phyloP scores from a whole-genome alignment of 345 rosid species.

The Camelina laxa region DNA sequence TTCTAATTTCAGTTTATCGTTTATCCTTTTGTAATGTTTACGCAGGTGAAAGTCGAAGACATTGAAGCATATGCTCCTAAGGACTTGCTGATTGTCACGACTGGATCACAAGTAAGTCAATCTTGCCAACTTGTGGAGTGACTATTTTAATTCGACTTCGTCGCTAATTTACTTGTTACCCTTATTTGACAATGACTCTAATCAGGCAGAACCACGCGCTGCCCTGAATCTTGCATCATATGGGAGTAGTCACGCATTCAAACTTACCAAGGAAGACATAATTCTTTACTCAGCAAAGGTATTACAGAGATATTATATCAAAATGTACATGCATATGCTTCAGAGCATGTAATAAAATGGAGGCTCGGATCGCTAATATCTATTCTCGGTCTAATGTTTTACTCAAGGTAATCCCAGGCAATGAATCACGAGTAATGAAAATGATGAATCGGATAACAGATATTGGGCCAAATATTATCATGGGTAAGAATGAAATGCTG shows the following conservation, averaged over 20 bases:
- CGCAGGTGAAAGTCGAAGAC: constrained; percentile 89
- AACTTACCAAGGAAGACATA: constrained; percentile 81
- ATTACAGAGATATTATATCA: constrained; percentile 14
- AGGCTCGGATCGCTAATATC: constrained; percentile 20
- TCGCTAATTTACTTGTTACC: constrained; percentile 33
- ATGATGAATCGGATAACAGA: constrained; percentile 97
- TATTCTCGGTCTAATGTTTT: constrained; percentile 1
- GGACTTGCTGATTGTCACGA: constrained; percentile 91
- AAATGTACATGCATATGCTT: constrained; percentile 10
- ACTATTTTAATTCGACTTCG: background rate
- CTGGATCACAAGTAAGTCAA: constrained; percentile 93
- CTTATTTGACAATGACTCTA: constrained; percentile 44
- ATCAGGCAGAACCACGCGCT: constrained; percentile 99
- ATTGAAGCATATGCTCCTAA: constrained; percentile 95
- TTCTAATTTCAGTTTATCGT: constrained; percentile 18
- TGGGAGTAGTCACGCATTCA: constrained; percentile 89
- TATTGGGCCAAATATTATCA: constrained; percentile 84
- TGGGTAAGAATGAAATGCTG: constrained; percentile 85
- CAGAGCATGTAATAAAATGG: constrained; percentile 6
- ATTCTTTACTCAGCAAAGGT: constrained; percentile 97
- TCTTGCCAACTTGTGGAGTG: constrained; percentile 6
- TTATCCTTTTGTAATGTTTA: constrained; percentile 6
- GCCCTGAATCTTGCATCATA: constrained; percentile 97
- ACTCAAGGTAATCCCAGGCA: constrained; percentile 95
- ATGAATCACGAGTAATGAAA: constrained; percentile 95